A percentile compares a stretch with the other conserved stretches of the same genome.
Conservation (phyloP, 257 asterid species). For the Penstemon barbatus region DNA sequence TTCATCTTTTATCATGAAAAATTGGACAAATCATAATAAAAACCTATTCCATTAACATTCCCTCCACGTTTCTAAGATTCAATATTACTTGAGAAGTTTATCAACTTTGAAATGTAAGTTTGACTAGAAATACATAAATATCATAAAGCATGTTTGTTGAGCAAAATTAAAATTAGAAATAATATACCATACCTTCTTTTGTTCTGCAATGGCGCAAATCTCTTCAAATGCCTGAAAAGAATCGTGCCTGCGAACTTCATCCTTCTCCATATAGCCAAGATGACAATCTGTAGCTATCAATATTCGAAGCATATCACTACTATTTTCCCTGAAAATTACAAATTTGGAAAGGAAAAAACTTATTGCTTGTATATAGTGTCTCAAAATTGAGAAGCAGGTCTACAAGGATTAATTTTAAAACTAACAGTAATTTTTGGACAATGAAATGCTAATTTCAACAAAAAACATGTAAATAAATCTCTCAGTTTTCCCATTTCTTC, state of each 20-base stretch:
- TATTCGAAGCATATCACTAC: slow-evolving; percentile 57
- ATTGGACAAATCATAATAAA: background rate
- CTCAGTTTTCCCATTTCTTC: slow-evolving; percentile 10
- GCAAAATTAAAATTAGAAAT: slow-evolving; percentile 20
- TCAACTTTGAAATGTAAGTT: background rate
- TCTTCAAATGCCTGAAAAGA: slow-evolving; percentile 95
- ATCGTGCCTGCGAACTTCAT: slow-evolving; percentile 93
- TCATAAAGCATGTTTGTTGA: background rate
- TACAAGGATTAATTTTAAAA: background rate
- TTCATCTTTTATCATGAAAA: background rate
- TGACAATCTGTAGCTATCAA: slow-evolving; percentile 97
- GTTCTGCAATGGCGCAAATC: slow-evolving; percentile 95
- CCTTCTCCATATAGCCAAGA: slow-evolving; percentile 98
- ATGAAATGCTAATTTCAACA: slow-evolving; percentile 15
- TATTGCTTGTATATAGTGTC: background rate
- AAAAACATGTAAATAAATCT: background rate
- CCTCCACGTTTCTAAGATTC: background rate
- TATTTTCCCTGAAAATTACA: slow-evolving; percentile 53
- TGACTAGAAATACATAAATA: slow-evolving; percentile 15
- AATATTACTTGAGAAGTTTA: background rate
- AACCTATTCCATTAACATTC: no score
- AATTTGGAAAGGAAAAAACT: background rate
- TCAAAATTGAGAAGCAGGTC: background rate
- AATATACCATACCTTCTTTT: slow-evolving; percentile 59
- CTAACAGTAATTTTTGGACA: no score